Percentiles rank a stretch among this genome's conserved stretches.
These are phyloP conservation scores for Solanum ahanhuiri DNA, from an alignment of 257 asterid genomes.

Conservation along the genomic window DNA sequence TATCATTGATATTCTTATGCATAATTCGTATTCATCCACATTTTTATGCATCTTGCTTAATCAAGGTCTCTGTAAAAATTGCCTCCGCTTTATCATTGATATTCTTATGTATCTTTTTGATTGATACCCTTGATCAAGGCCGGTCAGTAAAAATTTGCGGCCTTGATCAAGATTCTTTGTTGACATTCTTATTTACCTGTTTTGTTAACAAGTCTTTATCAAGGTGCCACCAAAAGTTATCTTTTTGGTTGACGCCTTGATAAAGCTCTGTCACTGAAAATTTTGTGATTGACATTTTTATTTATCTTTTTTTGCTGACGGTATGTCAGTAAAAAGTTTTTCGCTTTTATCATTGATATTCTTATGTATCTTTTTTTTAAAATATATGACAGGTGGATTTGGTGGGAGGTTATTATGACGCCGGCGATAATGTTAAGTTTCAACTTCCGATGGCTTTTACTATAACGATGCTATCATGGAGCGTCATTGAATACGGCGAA, in stretches of 20 bases:
- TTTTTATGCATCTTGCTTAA: no score
- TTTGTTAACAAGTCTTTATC: not conserved
- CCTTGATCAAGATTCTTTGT: not conserved
- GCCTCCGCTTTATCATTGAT: not conserved
- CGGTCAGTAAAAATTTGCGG: not conserved
- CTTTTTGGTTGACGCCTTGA: not conserved
- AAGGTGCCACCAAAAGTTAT: not conserved
- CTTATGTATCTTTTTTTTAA: not conserved
- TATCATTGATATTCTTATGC: not conserved
- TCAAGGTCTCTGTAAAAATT: no score
- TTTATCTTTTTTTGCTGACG: not conserved
- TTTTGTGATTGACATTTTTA: not conserved
- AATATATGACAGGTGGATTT: conserved; percentile 50
- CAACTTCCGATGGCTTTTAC: conserved; percentile 93
- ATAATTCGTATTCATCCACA: not conserved
- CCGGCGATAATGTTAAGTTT: conserved; percentile 83
- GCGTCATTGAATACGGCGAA: conserved; percentile 42
- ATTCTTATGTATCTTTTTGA: not conserved
- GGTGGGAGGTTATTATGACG: conserved; percentile 93
- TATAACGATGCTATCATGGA: conserved; percentile 70
- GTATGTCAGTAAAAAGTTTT: not conserved
- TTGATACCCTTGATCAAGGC: not conserved
- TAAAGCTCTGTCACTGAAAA: not conserved
- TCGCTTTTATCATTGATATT: not conserved
- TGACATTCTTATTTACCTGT: not conserved